Evolutionary conservation across 1,139 yeast genomes (phyloP).

Genomic region (Debaryomycetaceae sp.): DNA sequence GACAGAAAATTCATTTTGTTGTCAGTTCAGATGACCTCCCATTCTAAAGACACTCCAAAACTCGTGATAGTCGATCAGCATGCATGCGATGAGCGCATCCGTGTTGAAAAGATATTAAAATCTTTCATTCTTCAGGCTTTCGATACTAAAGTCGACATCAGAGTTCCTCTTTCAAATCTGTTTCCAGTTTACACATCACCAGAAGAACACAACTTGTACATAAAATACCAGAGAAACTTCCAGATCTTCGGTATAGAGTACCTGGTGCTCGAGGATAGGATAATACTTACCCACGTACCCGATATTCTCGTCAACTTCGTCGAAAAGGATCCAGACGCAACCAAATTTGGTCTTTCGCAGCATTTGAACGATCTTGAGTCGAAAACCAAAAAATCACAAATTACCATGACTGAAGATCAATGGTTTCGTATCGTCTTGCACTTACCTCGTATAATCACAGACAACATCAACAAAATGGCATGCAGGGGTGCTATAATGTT

Average conservation of each 20-base stretch:
- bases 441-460: slow-evolving; percentile 49
- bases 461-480: slow-evolving; percentile 57
- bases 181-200: slow-evolving; percentile 17
- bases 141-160: slow-evolving; percentile 12
- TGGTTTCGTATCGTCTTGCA: slow-evolving; percentile 17
- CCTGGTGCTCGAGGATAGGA: slow-evolving; percentile 4
- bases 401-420: slow-evolving; percentile 4
- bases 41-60: slow-evolving; percentile 5
- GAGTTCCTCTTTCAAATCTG: slow-evolving; percentile 9
- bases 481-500: slow-evolving; percentile 74
- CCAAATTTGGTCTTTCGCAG: slow-evolving; percentile 36
- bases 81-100: slow-evolving; percentile 72
- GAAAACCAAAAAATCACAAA: slow-evolving; percentile 16
- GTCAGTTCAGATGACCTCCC: slow-evolving; percentile 10
- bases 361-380: slow-evolving; percentile 39
- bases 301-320: slow-evolving; percentile 27
- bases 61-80: slow-evolving; percentile 66
- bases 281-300: slow-evolving; percentile 40
- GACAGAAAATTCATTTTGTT: slow-evolving; percentile 58
- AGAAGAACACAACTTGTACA: slow-evolving; percentile 29
- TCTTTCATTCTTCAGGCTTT: slow-evolving; percentile 23
- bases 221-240: slow-evolving; percentile 27
- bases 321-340: slow-evolving; percentile 18
- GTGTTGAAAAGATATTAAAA: slow-evolving; percentile 46
- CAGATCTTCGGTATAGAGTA: slow-evolving; percentile 33